Conservation (phyloP, 495 filamentous ascomycete genomes). For the Bombardia bombarda region DNA sequence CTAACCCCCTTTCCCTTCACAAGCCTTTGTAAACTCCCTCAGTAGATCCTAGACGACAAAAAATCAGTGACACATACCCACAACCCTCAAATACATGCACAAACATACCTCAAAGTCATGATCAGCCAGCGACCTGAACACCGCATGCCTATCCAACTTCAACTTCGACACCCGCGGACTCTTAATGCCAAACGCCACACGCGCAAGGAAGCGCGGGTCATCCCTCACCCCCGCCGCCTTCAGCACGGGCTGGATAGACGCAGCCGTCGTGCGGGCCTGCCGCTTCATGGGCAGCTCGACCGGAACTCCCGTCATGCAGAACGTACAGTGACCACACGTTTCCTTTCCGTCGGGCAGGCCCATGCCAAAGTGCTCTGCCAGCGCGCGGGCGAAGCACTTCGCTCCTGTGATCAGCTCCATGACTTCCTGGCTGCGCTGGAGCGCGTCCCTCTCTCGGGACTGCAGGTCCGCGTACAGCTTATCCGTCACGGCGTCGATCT, state of each 20-base stretch:
- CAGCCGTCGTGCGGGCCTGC: slow-evolving; percentile 21
- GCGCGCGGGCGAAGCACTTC: slow-evolving; percentile 37
- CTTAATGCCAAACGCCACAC: slow-evolving; percentile 49
- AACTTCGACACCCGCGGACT: slow-evolving; percentile 40
- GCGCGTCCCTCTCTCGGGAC: slow-evolving; percentile 37
- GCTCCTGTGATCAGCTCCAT: slow-evolving; percentile 39
- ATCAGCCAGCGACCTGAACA: slow-evolving; percentile 44
- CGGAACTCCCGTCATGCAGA: slow-evolving; percentile 35
- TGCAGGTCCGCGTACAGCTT: slow-evolving; percentile 41
- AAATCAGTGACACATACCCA: not conserved
- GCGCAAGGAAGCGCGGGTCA: slow-evolving; percentile 47
- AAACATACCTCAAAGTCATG: slow-evolving; percentile 40
- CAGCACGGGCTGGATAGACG: slow-evolving; percentile 31
- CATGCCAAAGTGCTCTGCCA: slow-evolving; percentile 51
- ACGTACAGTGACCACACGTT: slow-evolving; percentile 46
- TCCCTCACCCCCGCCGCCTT: slow-evolving; percentile 33
- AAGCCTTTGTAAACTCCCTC: slow-evolving; percentile 20
- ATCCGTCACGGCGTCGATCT: slow-evolving; percentile 30
- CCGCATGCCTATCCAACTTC: slow-evolving; percentile 30
- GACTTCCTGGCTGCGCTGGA: slow-evolving; percentile 39
- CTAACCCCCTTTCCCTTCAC: too few relatives aligned
- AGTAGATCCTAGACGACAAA: slow-evolving; percentile 16
- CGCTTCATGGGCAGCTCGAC: slow-evolving; percentile 23
- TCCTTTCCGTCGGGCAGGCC: slow-evolving; percentile 25
- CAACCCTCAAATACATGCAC: not conserved